phyloP scores from a whole-genome alignment of 768 basidiomycete genomes.

The Leccinum barrowsii region DNA sequence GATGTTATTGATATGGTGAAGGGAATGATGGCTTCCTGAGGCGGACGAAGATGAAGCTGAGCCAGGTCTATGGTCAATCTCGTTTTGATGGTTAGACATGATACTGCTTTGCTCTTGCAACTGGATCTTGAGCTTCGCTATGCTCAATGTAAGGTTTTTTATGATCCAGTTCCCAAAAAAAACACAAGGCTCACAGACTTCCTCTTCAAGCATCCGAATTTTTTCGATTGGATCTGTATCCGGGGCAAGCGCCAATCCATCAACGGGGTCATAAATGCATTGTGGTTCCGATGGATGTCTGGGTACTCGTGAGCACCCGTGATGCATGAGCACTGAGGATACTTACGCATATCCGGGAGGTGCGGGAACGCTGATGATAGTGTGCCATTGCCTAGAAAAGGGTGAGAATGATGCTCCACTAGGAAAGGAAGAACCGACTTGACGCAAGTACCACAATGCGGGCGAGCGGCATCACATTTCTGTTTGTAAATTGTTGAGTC shows the following conservation, averaged over 20 bases:
- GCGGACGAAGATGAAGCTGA: slow-evolving; percentile 23
- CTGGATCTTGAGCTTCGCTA: slow-evolving; percentile 62
- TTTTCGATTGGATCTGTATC: slow-evolving; percentile 78
- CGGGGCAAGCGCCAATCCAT: slow-evolving; percentile 72
- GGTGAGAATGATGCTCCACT: slow-evolving; percentile 6
- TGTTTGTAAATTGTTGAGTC: slow-evolving; percentile 27
- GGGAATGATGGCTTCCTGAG: slow-evolving; percentile 3
- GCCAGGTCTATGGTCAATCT: slow-evolving; percentile 16
- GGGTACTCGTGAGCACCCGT: slow-evolving; percentile 10
- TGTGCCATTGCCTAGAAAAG: slow-evolving; percentile 67
- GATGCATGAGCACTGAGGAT: background rate
- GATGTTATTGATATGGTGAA: slow-evolving; percentile 2
- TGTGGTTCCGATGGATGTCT: slow-evolving; percentile 86
- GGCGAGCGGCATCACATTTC: slow-evolving; percentile 89
- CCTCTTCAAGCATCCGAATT: slow-evolving; percentile 71
- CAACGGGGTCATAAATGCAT: slow-evolving; percentile 84
- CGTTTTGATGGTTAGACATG: slow-evolving; percentile 17
- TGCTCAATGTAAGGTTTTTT: slow-evolving; percentile 11
- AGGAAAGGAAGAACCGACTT: slow-evolving; percentile 49
- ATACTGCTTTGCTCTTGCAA: slow-evolving; percentile 51
- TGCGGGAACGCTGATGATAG: slow-evolving; percentile 77
- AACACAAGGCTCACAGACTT: slow-evolving; percentile 54
- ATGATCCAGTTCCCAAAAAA: background rate
- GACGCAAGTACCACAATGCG: slow-evolving; percentile 81
- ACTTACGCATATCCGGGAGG: slow-evolving; percentile 81